Conservation (phyloP, 2,329 filamentous ascomycete species). For the Dactylonectria macrodidyma region DNA sequence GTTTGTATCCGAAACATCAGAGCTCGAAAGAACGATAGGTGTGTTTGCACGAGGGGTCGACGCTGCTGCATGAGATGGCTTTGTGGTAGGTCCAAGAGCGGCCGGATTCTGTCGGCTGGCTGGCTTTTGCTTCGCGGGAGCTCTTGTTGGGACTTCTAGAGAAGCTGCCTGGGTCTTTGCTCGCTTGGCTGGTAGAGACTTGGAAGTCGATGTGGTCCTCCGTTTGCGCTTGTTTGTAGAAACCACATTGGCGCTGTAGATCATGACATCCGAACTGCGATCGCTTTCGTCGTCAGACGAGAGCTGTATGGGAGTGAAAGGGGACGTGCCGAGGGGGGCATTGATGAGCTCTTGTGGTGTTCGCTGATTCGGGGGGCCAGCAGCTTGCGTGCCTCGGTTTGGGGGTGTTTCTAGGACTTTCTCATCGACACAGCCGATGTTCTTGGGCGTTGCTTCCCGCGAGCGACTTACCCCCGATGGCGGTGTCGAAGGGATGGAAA, state of each 20-base stretch:
- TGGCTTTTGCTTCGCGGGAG: neutral
- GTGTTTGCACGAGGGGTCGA: neutral
- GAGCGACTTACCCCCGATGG: neutral
- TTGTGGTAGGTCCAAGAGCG: neutral
- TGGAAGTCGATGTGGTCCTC: neutral
- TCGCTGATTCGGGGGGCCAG: neutral
- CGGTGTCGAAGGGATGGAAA: slow-evolving; percentile 18
- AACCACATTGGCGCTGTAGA: slow-evolving; percentile 26
- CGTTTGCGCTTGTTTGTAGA: slow-evolving; percentile 33
- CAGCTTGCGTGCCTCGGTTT: neutral
- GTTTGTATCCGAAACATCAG: neutral
- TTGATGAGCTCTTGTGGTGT: slow-evolving; percentile 25
- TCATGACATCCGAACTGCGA: slow-evolving; percentile 39
- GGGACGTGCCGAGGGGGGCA: slow-evolving; percentile 32
- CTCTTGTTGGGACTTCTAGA: slow-evolving; percentile 7
- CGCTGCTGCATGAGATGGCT: slow-evolving; percentile 8
- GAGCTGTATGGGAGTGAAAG: slow-evolving; percentile 36
- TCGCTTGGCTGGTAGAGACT: slow-evolving; percentile 28
- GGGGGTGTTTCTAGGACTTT: slow-evolving; percentile 23
- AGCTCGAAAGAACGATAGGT: neutral
- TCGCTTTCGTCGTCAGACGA: slow-evolving; percentile 34
- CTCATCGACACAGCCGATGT: neutral
- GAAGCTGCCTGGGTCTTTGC: slow-evolving; percentile 6
- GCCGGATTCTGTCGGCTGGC: neutral
- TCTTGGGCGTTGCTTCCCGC: slow-evolving; percentile 10